phyloP scores from a whole-genome alignment of 169 alveolate genomes.

The Sarcocystis neurona region DNA sequence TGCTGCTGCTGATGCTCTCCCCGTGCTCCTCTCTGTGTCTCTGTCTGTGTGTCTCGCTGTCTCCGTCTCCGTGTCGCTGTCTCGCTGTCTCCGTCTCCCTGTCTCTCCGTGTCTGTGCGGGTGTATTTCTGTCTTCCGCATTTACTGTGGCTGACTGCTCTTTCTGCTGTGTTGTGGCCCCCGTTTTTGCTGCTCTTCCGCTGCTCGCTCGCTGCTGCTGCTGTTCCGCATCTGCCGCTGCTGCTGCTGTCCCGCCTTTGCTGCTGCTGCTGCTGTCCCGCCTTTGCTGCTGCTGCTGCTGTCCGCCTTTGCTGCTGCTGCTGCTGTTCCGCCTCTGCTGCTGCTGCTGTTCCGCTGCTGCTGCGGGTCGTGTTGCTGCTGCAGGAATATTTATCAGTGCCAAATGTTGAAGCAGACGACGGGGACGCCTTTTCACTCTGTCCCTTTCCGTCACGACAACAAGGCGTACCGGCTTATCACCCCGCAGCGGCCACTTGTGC shows the following conservation, averaged over 20 bases:
- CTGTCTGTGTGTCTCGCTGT: not conserved
- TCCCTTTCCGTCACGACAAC: slow-evolving; percentile 94
- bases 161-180: too few relatives aligned
- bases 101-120: not conserved
- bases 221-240: too few relatives aligned
- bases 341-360: not conserved
- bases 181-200: too few relatives aligned
- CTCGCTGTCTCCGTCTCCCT: not conserved
- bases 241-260: too few relatives aligned
- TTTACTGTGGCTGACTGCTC: too few relatives aligned
- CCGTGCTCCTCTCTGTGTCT: not conserved
- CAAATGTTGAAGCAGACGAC: slow-evolving; percentile 99
- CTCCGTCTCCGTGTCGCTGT: not conserved
- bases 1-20: too few relatives aligned
- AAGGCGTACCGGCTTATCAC: slow-evolving; percentile 86
- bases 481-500: slow-evolving; percentile 98
- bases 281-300: too few relatives aligned
- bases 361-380: not conserved
- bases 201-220: too few relatives aligned
- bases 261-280: too few relatives aligned
- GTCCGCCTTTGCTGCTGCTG: too few relatives aligned
- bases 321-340: too few relatives aligned
- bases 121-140: not conserved
- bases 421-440: slow-evolving; percentile 98
- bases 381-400: slow-evolving; percentile 95